A percentile compares a stretch with the other conserved stretches of the same genome.
These are phyloP conservation scores for Coemansia biformis DNA, from an alignment of 192 early-diverging fungal genomes.

Conservation along the genomic window DNA sequence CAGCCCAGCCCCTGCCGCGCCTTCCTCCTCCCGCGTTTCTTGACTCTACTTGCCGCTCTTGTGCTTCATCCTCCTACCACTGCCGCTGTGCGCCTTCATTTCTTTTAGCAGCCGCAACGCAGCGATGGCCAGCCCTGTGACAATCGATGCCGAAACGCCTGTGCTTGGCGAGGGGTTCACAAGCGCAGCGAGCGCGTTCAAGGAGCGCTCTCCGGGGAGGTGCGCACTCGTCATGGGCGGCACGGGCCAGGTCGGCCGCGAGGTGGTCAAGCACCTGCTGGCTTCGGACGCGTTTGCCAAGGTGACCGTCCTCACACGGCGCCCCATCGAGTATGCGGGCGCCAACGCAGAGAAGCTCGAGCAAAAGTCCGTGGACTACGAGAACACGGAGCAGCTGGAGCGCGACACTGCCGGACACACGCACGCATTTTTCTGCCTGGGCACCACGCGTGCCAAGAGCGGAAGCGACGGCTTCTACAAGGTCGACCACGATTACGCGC, in stretches of 20 bases:
- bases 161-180: slow-evolving; percentile 21
- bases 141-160: slow-evolving; percentile 18
- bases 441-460: slow-evolving; percentile 62
- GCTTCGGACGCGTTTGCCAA: slow-evolving; percentile 40
- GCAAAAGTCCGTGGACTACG: slow-evolving; percentile 70
- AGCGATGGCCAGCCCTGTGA: slow-evolving; percentile 7
- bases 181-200: slow-evolving; percentile 32
- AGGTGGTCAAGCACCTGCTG: slow-evolving; percentile 43
- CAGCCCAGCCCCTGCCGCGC: too few relatives aligned
- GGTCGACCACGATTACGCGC: slow-evolving; percentile 74
- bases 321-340: slow-evolving; percentile 32
- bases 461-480: slow-evolving; percentile 66
- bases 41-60: too few relatives aligned
- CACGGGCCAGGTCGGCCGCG: slow-evolving; percentile 47
- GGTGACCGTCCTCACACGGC: slow-evolving; percentile 42
- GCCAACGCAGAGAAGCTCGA: slow-evolving; percentile 42
- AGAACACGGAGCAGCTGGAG: slow-evolving; percentile 54
- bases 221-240: slow-evolving; percentile 41
- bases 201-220: slow-evolving; percentile 13
- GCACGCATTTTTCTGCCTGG: slow-evolving; percentile 67
- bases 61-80: too few relatives aligned
- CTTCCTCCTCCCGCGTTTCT: too few relatives aligned
- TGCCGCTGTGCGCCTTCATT: too few relatives aligned
- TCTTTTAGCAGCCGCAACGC: background rate
- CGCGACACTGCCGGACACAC: slow-evolving; percentile 39